Base-by-base conservation (phyloP, 2,329 filamentous ascomycete genomes). In the Leptoxyphium fumago region DNA sequence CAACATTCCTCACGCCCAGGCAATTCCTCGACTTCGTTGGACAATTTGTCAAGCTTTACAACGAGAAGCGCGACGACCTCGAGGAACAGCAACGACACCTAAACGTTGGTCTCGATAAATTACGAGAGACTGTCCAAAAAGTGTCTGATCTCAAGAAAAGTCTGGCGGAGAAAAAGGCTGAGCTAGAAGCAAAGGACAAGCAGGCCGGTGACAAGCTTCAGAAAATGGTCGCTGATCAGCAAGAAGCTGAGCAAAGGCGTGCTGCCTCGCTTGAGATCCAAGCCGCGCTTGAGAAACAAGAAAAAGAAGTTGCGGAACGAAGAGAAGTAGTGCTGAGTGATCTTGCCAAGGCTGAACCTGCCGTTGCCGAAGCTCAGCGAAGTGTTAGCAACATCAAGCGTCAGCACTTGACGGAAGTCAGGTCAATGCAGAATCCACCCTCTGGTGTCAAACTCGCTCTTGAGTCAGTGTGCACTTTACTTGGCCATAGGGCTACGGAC, bases 341-440 rank as follows among this genome's bases (percentile, higher is more conserved):
- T 67, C 71, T 98, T 46, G 89, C 86, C 28, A 82, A 78, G 59
- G 91, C 91, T 11, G 89, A 96, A 61, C 91, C 91, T 8, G 91
- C 91, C 41, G 91, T 98, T 44, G 68, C 84, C 49, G 87, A 94
- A 64, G 91, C 91, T 41, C 85, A 91, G 68, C 85, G 87, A 62
- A 95, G 88, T 66, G 93, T 98, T 64, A 91, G 84, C 69, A 95
- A 93, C 70, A 98, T 98, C 70, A 98, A 96, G 71, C 80, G 84
- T 60, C 87, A 94, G 61, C 91, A 98, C 64, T 73, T 98, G 51
- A 95, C 88, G 10, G 91, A 98, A 78, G 89, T 98, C 42, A 80
- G 91, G 60, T 94, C 89, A 51, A 96, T 98, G 91, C 79, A 80
- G 52, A 93, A 86, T 56, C 91, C 91, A 6, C 91, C 91, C 8